These are phyloP conservation scores for Coemansia sp. DNA, from an alignment of 192 early-diverging fungal genomes.

Conservation along the genomic window DNA sequence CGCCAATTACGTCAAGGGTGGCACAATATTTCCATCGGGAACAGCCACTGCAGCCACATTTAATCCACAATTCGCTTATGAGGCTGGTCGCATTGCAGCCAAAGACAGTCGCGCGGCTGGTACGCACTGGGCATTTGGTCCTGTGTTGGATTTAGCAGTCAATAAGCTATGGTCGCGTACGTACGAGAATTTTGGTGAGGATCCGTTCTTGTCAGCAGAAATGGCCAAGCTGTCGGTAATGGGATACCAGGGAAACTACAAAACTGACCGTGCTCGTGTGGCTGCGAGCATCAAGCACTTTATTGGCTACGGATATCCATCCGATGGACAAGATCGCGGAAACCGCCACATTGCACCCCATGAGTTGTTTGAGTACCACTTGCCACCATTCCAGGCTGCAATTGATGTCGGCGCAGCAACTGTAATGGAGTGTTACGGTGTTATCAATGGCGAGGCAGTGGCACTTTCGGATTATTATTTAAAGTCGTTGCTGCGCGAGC, in stretches of 20 bases:
- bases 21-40: slow-evolving; percentile 60
- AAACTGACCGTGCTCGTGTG: slow-evolving; percentile 59
- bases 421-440: slow-evolving; percentile 64
- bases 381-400: slow-evolving; percentile 62
- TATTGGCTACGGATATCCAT: slow-evolving; percentile 63
- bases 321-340: slow-evolving; percentile 39
- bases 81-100: slow-evolving; percentile 60
- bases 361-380: slow-evolving; percentile 62
- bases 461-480: slow-evolving; percentile 58
- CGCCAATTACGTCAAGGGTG: slow-evolving; percentile 64
- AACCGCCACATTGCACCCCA: slow-evolving; percentile 53
- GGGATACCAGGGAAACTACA: slow-evolving; percentile 68
- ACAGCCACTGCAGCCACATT: slow-evolving; percentile 62
- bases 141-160: slow-evolving; percentile 58
- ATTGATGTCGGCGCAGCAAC: slow-evolving; percentile 60
- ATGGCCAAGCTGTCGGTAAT: slow-evolving; percentile 56
- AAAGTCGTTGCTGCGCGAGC: slow-evolving; percentile 52
- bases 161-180: slow-evolving; percentile 61
- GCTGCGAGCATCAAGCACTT: slow-evolving; percentile 69
- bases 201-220: slow-evolving; percentile 55
- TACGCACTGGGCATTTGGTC: slow-evolving; percentile 64
- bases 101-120: slow-evolving; percentile 65
- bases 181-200: slow-evolving; percentile 63
- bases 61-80: slow-evolving; percentile 56
- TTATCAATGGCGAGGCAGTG: slow-evolving; percentile 61